Base-by-base conservation (phyloP, 768 basidiomycete species). In the Russula vinacea region DNA sequence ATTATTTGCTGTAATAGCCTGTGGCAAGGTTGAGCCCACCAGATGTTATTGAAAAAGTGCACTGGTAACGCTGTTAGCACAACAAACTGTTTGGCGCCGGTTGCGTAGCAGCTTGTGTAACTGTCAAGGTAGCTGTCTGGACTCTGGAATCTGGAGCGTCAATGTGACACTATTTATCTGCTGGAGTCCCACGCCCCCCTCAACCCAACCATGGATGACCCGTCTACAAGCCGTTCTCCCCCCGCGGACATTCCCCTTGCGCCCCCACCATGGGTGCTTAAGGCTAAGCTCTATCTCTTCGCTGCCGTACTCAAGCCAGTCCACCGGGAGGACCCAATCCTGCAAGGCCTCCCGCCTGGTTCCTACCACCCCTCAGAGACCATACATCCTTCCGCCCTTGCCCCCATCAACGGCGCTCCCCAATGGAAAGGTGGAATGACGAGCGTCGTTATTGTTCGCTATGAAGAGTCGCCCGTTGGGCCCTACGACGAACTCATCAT, bases 401-500 rank as follows among this genome's bases (percentile, higher is more conserved):
- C 58, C 3, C 62, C 50, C 3, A 10, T 60, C 5, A 53, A 62
- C 40, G 64, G 26, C 29, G 14, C 19, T 17, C 44, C 49, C 2
- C 67, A 68, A 42, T 62, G 58, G 59, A 56, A 59, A 13, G 67
- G 64, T 24, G 60, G 67, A 16, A 6, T 37, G 16, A 16, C 53
- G 14, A 1, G 6, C 14, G 35, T 57, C 47, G 42, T 58, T 8
- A 37, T 68, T 9, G 53, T 56, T 24, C 64, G 57, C 2, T 66
- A 66, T 33, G 62, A 55, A 24, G 53, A 62, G 5, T 54, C 60
- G 9, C 67, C 67, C n/a, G 47, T 62, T 24, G 67, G 67, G 5
- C 56, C 67, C 8, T 68, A 68, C 64, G 67, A 68, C 19, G 67
- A 68, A 26, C 67, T 68, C 11, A 39, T 62, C 19, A 14, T 56